Evolutionary conservation across 805 yeast genomes (phyloP), one percentile per base, ranked within the genome.

Genomic region (Zygosaccharomyces kombuchaensis): DNA sequence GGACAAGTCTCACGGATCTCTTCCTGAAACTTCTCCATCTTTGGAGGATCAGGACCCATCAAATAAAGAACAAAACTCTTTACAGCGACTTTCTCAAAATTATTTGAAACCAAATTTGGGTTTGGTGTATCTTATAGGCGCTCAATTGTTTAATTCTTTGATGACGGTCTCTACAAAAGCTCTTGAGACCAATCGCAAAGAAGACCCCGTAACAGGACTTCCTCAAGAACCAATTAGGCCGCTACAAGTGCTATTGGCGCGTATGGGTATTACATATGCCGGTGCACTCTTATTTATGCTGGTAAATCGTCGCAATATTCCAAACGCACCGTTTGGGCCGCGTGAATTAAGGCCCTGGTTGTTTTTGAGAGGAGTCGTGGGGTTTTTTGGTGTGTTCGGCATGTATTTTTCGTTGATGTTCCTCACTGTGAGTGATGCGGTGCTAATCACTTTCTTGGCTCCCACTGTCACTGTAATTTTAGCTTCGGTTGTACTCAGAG

Each of bases 351-450:
- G 96, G 10, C 56, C 62, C 42, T 70, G 77, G 55, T 67, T 88
- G 47, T 59, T 78, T 0, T 37, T 76, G 4, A 71, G 96, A 49
- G 96, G 96, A 0, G 39, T 74, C 1, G 72, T 80, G 12, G 97
- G 97, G 5, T 86, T 81, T 55, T 62, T 84, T 46, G 95, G 96
- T 4, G 95, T 88, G 5, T 82, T 82, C 58, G 83, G 91, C 3
- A 70, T 85, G 59, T 89, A 87, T 63, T 86, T 73, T 60, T 79
- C 95, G 0, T 68, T 89, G 52, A 73, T 79, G 67, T 86, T 84
- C 56, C 70, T 89, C 37, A 77, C 87, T 40, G 74, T 89, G 4
- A 81, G 90, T 8, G 96, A 89, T 59, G 86, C 95, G 0, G 82
- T 87, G 1, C 82, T 85, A 12, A 82, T 89, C 41, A 80, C 91